Conservation (phyloP, 2,329 filamentous ascomycete genomes). For the Botrytis fragariae region DNA sequence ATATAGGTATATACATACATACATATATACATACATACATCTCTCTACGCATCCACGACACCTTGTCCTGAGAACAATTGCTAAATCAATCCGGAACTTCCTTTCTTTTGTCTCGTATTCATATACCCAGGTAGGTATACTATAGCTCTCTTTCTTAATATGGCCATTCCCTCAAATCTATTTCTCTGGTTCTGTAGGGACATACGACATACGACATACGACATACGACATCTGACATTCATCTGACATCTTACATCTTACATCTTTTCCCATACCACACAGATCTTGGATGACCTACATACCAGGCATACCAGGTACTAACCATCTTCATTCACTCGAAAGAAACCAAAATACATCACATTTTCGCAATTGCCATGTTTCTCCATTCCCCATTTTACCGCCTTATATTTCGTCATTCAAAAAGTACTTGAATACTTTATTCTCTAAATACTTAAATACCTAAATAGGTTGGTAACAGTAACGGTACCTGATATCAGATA, state of each 20-base stretch:
- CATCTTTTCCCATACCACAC: neutral
- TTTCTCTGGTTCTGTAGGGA: too few relatives aligned
- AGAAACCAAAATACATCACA: neutral
- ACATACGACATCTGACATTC: too few relatives aligned
- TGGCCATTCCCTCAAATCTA: too few relatives aligned
- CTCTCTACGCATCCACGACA: neutral
- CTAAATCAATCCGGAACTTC: neutral
- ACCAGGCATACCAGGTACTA: neutral
- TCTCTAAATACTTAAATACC: neutral
- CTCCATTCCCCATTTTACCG: neutral
- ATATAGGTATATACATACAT: too few relatives aligned
- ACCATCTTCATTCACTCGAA: neutral
- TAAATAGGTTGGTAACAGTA: neutral
- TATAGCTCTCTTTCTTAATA: too few relatives aligned
- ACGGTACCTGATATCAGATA: neutral
- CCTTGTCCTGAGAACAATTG: neutral
- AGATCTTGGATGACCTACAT: neutral
- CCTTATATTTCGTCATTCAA: neutral
- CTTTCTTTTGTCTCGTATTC: neutral
- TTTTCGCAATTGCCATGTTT: neutral
- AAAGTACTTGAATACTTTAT: neutral
- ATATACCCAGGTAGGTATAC: too few relatives aligned
- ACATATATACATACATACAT: too few relatives aligned
- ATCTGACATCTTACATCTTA: too few relatives aligned
- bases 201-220: too few relatives aligned